Evolutionary conservation across 1,139 yeast species (phyloP).

Genomic region (Taphrina confusa): DNA sequence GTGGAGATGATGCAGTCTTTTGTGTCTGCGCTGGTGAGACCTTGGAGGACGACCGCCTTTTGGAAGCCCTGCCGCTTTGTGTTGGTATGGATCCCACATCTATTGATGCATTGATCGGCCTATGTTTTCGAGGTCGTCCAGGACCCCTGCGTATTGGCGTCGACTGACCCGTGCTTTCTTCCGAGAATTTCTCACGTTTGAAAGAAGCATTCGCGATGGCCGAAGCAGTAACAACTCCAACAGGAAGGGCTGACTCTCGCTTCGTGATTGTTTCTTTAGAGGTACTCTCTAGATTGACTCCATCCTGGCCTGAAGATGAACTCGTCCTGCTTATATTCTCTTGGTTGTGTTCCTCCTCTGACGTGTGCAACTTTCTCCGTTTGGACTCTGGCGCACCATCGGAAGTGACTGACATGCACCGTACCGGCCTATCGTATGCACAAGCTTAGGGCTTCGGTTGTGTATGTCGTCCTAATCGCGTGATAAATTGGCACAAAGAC

Average conservation of each 20-base stretch:
- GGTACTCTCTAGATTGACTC: not conserved
- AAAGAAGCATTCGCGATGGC: too few relatives aligned
- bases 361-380: not conserved
- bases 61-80: not conserved
- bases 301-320: too few relatives aligned
- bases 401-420: slow-evolving; percentile 10
- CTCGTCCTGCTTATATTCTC: too few relatives aligned
- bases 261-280: too few relatives aligned
- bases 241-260: not conserved
- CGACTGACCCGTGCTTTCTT: not conserved
- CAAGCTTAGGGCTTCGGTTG: not conserved
- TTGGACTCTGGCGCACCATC: slow-evolving; percentile 3
- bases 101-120: not conserved
- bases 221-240: not conserved
- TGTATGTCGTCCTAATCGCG: not conserved
- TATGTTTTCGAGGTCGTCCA: not conserved
- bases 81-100: not conserved
- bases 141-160: not conserved
- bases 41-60: not conserved
- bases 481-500: not conserved
- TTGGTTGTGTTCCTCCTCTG: not conserved
- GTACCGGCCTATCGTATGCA: not conserved
- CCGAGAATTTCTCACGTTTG: not conserved
- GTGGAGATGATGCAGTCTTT: not conserved
- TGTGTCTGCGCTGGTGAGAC: not conserved